Conservation (phyloP, 768 basidiomycete species). For the Bullera alba region DNA sequence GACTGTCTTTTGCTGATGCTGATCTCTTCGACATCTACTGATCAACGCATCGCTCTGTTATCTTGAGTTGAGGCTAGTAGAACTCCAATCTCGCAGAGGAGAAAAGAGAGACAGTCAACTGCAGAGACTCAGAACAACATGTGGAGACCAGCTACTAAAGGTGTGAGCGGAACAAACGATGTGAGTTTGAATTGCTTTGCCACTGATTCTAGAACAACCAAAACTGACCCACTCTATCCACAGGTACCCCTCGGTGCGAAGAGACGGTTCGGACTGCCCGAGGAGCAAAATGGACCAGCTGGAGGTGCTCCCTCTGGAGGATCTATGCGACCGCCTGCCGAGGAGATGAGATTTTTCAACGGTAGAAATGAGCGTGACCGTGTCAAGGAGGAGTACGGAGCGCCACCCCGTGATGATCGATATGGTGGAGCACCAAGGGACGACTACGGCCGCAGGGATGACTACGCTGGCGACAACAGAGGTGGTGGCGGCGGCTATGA, state of each 20-base stretch:
- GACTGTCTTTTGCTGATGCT: no score
- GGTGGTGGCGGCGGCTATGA: conserved; percentile 14
- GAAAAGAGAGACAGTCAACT: no score
- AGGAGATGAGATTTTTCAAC: conserved; percentile 33
- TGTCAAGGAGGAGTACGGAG: conserved; percentile 46
- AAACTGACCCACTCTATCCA: conserved; percentile 46
- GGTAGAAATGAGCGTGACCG: conserved; percentile 57
- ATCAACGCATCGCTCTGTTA: no score
- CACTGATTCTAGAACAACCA: not conserved
- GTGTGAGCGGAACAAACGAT: conserved; percentile 89
- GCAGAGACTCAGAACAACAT: conserved; percentile 13
- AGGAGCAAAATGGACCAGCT: conserved; percentile 70
- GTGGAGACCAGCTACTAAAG: conserved; percentile 59
- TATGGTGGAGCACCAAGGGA: conserved; percentile 4
- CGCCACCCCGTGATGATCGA: not conserved
- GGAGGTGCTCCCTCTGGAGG: conserved; percentile 68
- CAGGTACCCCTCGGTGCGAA: conserved; percentile 68
- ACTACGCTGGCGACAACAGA: conserved; percentile 16
- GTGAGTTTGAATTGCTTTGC: conserved; percentile 49
- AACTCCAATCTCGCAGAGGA: no score
- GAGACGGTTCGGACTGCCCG: conserved; percentile 82
- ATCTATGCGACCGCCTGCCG: conserved; percentile 16
- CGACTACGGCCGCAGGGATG: conserved; percentile 10
- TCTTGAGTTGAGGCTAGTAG: no score
- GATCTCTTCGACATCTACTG: no score